These are phyloP conservation scores for Wickerhamomyces chaumierensis DNA, from an alignment of 805 yeast species.

Conservation along the genomic window DNA sequence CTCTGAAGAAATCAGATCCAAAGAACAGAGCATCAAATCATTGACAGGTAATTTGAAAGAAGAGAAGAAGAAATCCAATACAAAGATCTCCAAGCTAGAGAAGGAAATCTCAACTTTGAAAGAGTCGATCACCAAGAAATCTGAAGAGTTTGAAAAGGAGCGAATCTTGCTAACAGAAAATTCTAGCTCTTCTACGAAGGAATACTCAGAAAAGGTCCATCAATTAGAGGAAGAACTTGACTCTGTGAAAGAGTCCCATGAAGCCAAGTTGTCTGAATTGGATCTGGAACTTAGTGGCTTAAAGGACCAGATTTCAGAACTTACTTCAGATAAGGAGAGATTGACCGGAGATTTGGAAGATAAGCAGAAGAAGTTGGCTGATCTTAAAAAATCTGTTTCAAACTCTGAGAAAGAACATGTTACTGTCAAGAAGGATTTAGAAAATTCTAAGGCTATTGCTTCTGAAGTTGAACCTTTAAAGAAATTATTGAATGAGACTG, in stretches of 20 bases:
- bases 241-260: slow-evolving; percentile 5
- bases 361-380: not conserved
- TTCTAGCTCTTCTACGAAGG: slow-evolving; percentile 38
- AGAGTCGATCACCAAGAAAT: slow-evolving; percentile 25
- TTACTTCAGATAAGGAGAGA: slow-evolving; percentile 5
- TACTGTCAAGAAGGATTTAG: not conserved
- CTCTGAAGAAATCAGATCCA: slow-evolving; percentile 4
- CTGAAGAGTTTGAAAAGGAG: slow-evolving; percentile 38
- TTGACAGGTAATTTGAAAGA: slow-evolving; percentile 12
- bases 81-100: slow-evolving; percentile 17
- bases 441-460: slow-evolving; percentile 2
- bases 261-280: slow-evolving; percentile 2
- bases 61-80: slow-evolving; percentile 12
- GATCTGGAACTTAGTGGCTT: slow-evolving; percentile 7
- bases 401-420: not conserved
- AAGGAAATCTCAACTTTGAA: slow-evolving; percentile 20
- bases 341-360: slow-evolving; percentile 3
- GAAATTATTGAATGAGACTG: not conserved
- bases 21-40: slow-evolving; percentile 8
- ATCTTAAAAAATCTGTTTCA: not conserved
- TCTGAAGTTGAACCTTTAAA: slow-evolving; percentile 2
- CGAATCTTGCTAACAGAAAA: slow-evolving; percentile 33
- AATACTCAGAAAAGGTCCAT: slow-evolving; percentile 35
- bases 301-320: slow-evolving; percentile 7
- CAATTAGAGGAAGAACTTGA: slow-evolving; percentile 26